phyloP scores from a whole-genome alignment of 345 rosid genomes.

The Eucalyptus cloeziana region DNA sequence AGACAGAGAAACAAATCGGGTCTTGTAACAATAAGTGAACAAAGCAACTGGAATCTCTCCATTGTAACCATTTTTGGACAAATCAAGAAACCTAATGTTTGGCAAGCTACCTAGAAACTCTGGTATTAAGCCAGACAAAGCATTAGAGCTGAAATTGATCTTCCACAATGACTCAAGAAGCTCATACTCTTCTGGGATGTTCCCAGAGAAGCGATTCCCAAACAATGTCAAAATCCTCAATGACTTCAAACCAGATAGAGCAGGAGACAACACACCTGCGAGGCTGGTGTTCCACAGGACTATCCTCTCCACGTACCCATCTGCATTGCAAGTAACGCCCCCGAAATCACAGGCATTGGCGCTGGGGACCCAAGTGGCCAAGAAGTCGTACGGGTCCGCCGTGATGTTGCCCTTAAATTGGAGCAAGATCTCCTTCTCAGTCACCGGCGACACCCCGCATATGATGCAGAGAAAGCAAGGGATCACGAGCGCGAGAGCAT shows the following conservation, averaged over 20 bases:
- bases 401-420: constrained; percentile 66
- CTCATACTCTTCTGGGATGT: constrained; percentile 61
- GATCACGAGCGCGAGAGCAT: constrained; percentile 39
- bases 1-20: constrained; percentile 66
- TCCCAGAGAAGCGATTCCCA: constrained; percentile 79
- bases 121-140: constrained; percentile 78
- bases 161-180: constrained; percentile 66
- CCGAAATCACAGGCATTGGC: constrained; percentile 58
- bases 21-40: constrained; percentile 64
- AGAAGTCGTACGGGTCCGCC: constrained; percentile 54
- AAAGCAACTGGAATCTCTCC: constrained; percentile 61
- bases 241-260: constrained; percentile 58
- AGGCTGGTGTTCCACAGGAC: constrained; percentile 85
- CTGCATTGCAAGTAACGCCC: constrained; percentile 64
- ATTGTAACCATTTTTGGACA: constrained; percentile 60
- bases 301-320: constrained; percentile 71
- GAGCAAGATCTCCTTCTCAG: constrained; percentile 66
- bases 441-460: constrained; percentile 20
- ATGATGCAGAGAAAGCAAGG: constrained; percentile 13
- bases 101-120: constrained; percentile 78
- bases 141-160: constrained; percentile 89
- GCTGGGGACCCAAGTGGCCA: constrained; percentile 50
- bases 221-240: constrained; percentile 78
- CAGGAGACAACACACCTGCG: constrained; percentile 54
- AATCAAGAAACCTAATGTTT: constrained; percentile 78